Evolutionary conservation across 805 yeast genomes (phyloP), one percentile per base, ranked within the genome.

Genomic region (Candida krabiensis): DNA sequence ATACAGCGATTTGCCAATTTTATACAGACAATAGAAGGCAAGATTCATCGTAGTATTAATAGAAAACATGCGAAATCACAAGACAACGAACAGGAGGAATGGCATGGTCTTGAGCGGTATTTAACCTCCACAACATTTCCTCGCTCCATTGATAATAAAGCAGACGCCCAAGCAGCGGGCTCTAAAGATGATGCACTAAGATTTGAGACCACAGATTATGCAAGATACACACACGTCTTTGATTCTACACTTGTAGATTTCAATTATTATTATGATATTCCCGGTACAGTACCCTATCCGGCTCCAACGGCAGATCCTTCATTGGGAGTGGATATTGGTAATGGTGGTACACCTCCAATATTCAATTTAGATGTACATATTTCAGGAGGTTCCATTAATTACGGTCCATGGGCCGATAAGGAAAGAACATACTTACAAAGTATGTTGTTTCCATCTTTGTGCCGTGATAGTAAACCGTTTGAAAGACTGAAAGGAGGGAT

Each of bases 381-480:
- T 2, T 69, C 74, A 2, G 73, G 75, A 38, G 79, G 88, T 0
- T 80, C 86, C 0, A 63, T 88, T 1, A 83, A 83, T 49, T 90
- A 87, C 55, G 99, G 99, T 0, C 96, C 99, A 0, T 91, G 97
- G 96, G 86, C 96, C 0, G 95, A 93, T 42, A 77, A 91, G 25
- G 95, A 93, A 58, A 60, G 96, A 13, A 70, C 69, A 2, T 74
- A 80, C 2, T 52, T 90, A 8, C 89, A 83, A 40, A 62, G 68
- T 12, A 64, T 81, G 62, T 64, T 93, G 17, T 77, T 83, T 39
- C 99, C 99, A 0, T 58, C 73, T 0, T 56, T 79, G 9, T 76
- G 83, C 18, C 62, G 81, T 32, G 86, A 88, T 50, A 62, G 79
- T 3, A 50, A 52, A 9, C 73, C 79, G 0, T 56, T 58, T 4